phyloP scores from a whole-genome alignment of 495 filamentous ascomycete species.

The Letharia lupina region DNA sequence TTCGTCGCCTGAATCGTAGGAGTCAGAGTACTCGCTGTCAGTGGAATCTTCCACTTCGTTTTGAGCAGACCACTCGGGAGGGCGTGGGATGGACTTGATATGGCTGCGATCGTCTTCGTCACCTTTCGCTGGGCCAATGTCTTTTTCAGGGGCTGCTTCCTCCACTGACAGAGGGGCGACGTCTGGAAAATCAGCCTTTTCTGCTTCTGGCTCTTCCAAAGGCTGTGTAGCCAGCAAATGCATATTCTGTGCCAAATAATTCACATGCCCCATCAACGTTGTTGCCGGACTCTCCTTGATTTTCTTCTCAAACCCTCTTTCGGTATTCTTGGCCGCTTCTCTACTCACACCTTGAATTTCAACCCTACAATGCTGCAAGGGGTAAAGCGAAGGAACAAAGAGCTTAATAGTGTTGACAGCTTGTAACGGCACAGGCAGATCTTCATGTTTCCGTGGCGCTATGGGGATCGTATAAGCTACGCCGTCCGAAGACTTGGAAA shows the following conservation, averaged over 20 bases:
- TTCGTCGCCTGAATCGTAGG: conserved; percentile 33
- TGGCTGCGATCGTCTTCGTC: conserved; percentile 48
- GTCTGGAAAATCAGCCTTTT: conserved; percentile 22
- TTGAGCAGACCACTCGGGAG: conserved; percentile 65
- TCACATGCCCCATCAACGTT: conserved; percentile 65
- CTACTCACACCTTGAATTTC: conserved; percentile 55
- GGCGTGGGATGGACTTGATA: conserved; percentile 67
- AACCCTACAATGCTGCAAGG: conserved; percentile 59
- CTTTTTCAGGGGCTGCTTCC: conserved; percentile 18
- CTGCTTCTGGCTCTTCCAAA: conserved; percentile 27
- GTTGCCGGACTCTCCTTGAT: conserved; percentile 47
- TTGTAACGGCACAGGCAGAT: conserved; percentile 56
- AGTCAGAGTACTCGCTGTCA: conserved; percentile 39
- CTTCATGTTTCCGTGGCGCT: conserved; percentile 52
- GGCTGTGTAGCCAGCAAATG: conserved; percentile 54
- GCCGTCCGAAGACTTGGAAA: conserved; percentile 63
- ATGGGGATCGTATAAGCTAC: conserved; percentile 64
- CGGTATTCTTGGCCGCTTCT: conserved; percentile 51
- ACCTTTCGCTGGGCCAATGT: conserved; percentile 4
- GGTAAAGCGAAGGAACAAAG: conserved; percentile 64
- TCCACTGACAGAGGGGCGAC: conserved; percentile 12
- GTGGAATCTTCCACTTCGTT: conserved; percentile 33
- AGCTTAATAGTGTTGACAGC: conserved; percentile 57
- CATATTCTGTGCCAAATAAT: conserved; percentile 69
- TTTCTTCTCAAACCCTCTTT: conserved; percentile 57